Evolutionary conservation across 306 rosid species (phyloP).

Genomic region (Trifolium subterraneum): DNA sequence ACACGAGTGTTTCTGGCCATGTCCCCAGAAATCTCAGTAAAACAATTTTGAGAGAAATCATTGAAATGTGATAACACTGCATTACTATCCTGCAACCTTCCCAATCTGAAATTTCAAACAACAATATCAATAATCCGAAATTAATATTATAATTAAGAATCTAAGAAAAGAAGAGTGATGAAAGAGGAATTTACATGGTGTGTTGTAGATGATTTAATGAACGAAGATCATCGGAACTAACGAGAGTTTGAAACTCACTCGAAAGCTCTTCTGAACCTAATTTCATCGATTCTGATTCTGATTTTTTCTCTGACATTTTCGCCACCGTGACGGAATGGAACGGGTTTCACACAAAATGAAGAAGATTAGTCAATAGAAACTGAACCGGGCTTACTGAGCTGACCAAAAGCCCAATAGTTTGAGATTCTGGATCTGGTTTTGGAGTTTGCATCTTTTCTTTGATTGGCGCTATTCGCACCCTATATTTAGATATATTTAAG

Average conservation of each 20-base stretch:
- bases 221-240: conserved; percentile 64
- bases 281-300: conserved; percentile 50
- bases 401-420: not conserved
- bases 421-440: too few species aligned
- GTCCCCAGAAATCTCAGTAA: conserved; percentile 74
- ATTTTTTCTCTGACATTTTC: conserved; percentile 39
- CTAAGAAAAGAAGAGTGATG: not conserved
- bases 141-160: conserved; percentile 1
- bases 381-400: not conserved
- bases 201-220: conserved; percentile 74
- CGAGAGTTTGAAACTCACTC: conserved; percentile 77
- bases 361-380: not conserved
- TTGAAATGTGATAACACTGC: conserved; percentile 89
- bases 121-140: conserved; percentile 35
- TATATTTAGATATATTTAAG: too few species aligned
- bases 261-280: conserved; percentile 66
- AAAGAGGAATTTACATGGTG: conserved; percentile 54
- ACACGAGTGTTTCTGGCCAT: conserved; percentile 65
- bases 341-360: not conserved
- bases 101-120: conserved; percentile 63
- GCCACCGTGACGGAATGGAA: not conserved
- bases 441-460: too few species aligned
- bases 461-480: too few species aligned
- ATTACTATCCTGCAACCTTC: conserved; percentile 95
- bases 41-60: conserved; percentile 83